phyloP scores from a whole-genome alignment of 2,329 filamentous ascomycete genomes.

The Cladosporium sp. region DNA sequence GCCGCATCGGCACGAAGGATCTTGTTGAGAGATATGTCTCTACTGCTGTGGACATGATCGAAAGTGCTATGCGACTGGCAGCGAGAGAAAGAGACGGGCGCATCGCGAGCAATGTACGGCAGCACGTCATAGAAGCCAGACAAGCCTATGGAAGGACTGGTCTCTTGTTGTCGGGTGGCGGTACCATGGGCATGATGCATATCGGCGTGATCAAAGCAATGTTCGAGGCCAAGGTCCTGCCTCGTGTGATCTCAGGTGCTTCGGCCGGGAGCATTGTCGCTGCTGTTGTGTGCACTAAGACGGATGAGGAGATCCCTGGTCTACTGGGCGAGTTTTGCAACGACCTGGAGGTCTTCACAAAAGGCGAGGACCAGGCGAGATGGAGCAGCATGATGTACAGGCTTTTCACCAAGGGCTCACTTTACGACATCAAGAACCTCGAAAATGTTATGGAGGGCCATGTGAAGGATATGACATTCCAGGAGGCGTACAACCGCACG shows the following conservation, averaged over 20 bases:
- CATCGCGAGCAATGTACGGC: not conserved
- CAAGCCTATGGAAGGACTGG: slow-evolving; percentile 84
- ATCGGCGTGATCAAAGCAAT: slow-evolving; percentile 81
- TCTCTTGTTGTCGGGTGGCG: slow-evolving; percentile 76
- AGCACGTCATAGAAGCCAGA: slow-evolving; percentile 54
- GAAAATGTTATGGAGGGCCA: slow-evolving; percentile 74
- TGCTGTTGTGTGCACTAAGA: slow-evolving; percentile 71
- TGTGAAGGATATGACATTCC: slow-evolving; percentile 87
- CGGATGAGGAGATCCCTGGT: slow-evolving; percentile 70
- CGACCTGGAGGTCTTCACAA: slow-evolving; percentile 69
- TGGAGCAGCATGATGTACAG: slow-evolving; percentile 9
- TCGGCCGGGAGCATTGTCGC: slow-evolving; percentile 86
- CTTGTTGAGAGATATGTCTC: slow-evolving; percentile 84
- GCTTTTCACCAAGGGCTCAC: slow-evolving; percentile 73
- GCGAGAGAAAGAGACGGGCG: not conserved
- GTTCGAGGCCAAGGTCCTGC: slow-evolving; percentile 69
- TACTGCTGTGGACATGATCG: slow-evolving; percentile 70
- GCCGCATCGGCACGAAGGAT: slow-evolving; percentile 78
- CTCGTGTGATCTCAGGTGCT: slow-evolving; percentile 81
- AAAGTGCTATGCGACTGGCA: slow-evolving; percentile 31
- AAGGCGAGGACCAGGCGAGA: slow-evolving; percentile 55
- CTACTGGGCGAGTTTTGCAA: slow-evolving; percentile 69
- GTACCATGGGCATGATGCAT: slow-evolving; percentile 88
- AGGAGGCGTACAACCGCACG: slow-evolving; percentile 93
- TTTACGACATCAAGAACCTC: slow-evolving; percentile 80